Conservation (phyloP, 352 stramenopile species). For the Pythium periplocum region DNA sequence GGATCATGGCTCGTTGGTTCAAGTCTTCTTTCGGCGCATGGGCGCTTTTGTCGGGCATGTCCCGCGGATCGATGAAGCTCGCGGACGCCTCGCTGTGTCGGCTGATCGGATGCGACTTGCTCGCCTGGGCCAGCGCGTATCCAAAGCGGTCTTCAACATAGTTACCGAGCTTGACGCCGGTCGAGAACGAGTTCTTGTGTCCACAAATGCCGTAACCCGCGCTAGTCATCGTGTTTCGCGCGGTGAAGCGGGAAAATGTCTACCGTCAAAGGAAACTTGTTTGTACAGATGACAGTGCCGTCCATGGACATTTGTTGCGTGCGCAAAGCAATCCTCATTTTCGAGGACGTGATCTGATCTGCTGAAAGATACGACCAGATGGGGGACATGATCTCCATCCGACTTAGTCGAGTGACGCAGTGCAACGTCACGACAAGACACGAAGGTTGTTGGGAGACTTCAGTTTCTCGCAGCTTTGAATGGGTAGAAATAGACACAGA, state of each 20-base stretch:
- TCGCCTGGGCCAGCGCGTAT: conserved; percentile 32
- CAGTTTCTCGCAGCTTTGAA: no score
- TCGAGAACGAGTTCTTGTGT: conserved; percentile 81
- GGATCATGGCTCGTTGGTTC: conserved; percentile 40
- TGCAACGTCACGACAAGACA: no score
- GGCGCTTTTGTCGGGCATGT: conserved; percentile 51
- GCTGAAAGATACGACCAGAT: no score
- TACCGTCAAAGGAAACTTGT: no score
- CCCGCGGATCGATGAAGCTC: conserved; percentile 45
- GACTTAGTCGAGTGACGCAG: no score
- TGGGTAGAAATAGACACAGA: no score
- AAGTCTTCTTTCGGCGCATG: conserved; percentile 47
- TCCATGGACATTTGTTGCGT: no score
- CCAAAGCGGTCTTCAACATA: conserved; percentile 81
- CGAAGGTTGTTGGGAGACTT: no score
- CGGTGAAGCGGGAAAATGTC: conserved; percentile 5
- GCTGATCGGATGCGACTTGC: conserved; percentile 31
- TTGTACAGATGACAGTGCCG: no score
- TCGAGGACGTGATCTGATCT: no score
- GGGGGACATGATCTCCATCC: no score
- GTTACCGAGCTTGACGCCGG: conserved; percentile 72
- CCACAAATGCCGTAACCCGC: conserved; percentile 68
- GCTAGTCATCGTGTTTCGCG: conserved; percentile 24
- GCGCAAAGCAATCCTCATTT: no score
- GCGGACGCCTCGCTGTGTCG: conserved; percentile 42